phyloP scores from a whole-genome alignment of 1,284 basidiomycete genomes.

The Tausonia pullulans region DNA sequence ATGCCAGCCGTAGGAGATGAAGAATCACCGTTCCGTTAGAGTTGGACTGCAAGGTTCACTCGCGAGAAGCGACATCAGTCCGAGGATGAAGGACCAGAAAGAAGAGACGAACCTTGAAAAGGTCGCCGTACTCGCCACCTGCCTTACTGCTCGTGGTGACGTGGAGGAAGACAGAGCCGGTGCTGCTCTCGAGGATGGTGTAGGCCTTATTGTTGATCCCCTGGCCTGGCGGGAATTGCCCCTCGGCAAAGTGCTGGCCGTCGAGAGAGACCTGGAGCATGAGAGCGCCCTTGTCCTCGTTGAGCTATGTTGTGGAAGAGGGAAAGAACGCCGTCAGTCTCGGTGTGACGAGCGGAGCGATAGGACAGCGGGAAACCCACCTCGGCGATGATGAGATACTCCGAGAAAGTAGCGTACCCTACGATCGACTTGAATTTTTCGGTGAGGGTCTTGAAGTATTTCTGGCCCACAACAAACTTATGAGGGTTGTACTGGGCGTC shows the following conservation, averaged over 20 bases:
- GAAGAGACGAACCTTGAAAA: slow-evolving; percentile 47
- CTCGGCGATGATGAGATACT: slow-evolving; percentile 89
- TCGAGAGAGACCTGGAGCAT: slow-evolving; percentile 86
- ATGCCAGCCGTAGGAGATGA: too few relatives aligned
- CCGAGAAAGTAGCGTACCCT: slow-evolving; percentile 92
- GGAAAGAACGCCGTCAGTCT: too few relatives aligned
- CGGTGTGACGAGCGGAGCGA: not conserved
- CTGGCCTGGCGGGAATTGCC: slow-evolving; percentile 82
- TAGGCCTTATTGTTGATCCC: slow-evolving; percentile 77
- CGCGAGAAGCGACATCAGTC: not conserved
- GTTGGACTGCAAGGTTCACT: slow-evolving; percentile 52
- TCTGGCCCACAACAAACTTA: slow-evolving; percentile 64
- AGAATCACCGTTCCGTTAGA: slow-evolving; percentile 70
- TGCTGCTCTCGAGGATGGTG: slow-evolving; percentile 88
- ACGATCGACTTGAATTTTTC: slow-evolving; percentile 74
- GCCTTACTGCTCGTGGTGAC: slow-evolving; percentile 76
- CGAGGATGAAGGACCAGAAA: not conserved
- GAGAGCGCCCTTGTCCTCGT: slow-evolving; percentile 48
- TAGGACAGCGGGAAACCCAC: slow-evolving; percentile 38
- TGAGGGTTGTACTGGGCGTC: slow-evolving; percentile 51
- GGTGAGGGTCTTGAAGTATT: slow-evolving; percentile 57
- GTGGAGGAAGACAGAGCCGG: slow-evolving; percentile 85
- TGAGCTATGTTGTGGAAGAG: slow-evolving; percentile 39
- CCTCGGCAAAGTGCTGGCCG: slow-evolving; percentile 68
- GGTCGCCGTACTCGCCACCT: slow-evolving; percentile 72